Evolutionary conservation across 768 basidiomycete species (phyloP), one percentile per base, ranked within the genome.

Genomic region (Daedalea quercina): DNA sequence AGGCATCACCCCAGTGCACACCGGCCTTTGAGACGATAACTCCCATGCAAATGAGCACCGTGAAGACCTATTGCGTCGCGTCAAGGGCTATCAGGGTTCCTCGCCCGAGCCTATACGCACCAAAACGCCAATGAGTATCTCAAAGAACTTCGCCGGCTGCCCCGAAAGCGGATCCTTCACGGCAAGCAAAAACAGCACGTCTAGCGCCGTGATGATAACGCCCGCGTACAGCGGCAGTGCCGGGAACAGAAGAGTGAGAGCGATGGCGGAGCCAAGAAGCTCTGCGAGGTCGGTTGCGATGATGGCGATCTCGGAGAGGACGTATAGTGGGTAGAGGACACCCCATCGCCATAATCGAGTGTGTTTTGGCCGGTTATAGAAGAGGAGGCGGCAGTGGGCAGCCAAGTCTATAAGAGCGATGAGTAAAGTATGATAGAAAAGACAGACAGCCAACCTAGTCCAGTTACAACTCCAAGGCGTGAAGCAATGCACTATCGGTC

Each of bases 381-480:
- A 63, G 19, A 74, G 66, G 20, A 73, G 57, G 1, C 78, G 70
- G 56, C 75, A 78, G 33, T 79, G 76, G 0, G 70, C 56, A 1
- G 76, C 74, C 3, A 78, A 66, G 57, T 79, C 78, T n/a, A n/a
- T n/a, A n/a, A n/a, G n/a, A n/a, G n/a, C n/a, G n/a, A n/a, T n/a
- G n/a, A n/a, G n/a, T n/a, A n/a, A n/a, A n/a, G n/a, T n/a, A n/a
- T n/a, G n/a, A n/a, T n/a, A n/a, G n/a, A n/a, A n/a, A n/a, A n/a
- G n/a, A n/a, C n/a, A n/a, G n/a, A n/a, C n/a, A n/a, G n/a, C n/a
- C n/a, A n/a, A n/a, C n/a, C n/a, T 23, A 87, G 73, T 6, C 88
- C 88, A 1, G 88, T 90, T 17, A 90, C 87, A 53, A 82, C 81
- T 25, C 94, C 94, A 1, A 97, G 71, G 58, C 87, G 78, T 50